These are phyloP conservation scores for Aspergillus biplanus DNA, from an alignment of 495 filamentous ascomycete genomes.

Conservation along the genomic window DNA sequence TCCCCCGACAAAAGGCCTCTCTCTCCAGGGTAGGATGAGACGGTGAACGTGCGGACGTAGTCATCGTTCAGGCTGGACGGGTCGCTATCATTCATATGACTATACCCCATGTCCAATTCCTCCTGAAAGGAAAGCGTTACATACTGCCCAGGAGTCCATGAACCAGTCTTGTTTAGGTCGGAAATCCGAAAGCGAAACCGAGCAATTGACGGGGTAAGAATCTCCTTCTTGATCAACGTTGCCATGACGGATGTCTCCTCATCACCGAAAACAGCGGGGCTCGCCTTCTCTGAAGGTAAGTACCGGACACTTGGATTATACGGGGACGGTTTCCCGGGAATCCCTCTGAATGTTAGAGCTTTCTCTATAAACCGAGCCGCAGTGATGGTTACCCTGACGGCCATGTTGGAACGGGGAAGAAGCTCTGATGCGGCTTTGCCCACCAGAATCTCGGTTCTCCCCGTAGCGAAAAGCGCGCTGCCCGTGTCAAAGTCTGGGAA, in stretches of 20 bases:
- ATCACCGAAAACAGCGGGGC: constrained; percentile 23
- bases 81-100: constrained; percentile 80
- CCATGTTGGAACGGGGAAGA: constrained; percentile 72
- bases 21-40: constrained; percentile 59
- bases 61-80: constrained; percentile 81
- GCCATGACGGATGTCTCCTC: constrained; percentile 43
- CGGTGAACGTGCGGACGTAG: constrained; percentile 78
- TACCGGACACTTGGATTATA: constrained; percentile 71
- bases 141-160: constrained; percentile 73
- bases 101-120: constrained; percentile 71
- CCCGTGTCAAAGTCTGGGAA: constrained; percentile 74
- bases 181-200: constrained; percentile 64
- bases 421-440: constrained; percentile 60
- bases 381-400: constrained; percentile 64
- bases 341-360: constrained; percentile 69
- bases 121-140: constrained; percentile 70
- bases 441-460: constrained; percentile 63
- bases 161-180: constrained; percentile 40
- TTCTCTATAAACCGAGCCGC: constrained; percentile 63
- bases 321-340: constrained; percentile 59
- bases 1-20: constrained; percentile 41
- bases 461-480: constrained; percentile 72
- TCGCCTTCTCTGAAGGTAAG: constrained; percentile 51
- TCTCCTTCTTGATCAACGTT: constrained; percentile 54
- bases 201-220: constrained; percentile 65